Evolutionary conservation across 371 early-diverging fungal genomes (phyloP), one percentile per base, ranked within the genome.

Genomic region (Mucor racemosus): DNA sequence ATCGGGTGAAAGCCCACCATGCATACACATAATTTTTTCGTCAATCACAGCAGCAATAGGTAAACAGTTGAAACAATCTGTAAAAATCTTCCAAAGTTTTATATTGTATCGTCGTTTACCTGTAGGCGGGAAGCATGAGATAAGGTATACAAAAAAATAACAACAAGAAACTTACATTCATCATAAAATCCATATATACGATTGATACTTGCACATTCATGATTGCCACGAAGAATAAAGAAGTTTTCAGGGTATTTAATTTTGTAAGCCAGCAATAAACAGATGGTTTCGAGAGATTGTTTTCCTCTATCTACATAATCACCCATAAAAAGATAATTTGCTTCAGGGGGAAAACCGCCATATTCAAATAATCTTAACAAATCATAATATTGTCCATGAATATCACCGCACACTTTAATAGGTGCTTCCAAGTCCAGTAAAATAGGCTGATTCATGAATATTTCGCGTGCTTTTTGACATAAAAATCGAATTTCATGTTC

Each of bases 121-220:
- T 61, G 21, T 31, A 26, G 26, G 26, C 3, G 26, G 26, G 26
- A 7, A 50, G 17, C 21, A 13, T 26, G 64, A 64, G 19, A 19
- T 40, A 11, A 42, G 88, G 72, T 94, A 94, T 4, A 93, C 92
- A 74, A 96, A 96, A 26, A 33, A 38, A 14, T 13, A 46, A 4
- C 0, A 6, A 58, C 9, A 35, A 68, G 1, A 33, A 19, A 63
- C 64, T 54, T 65, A 79, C 97, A 97, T 84, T 99, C 99, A 76
- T 99, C 99, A 78, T 97, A 99, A 82, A 99, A 99, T 4, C 99
- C 99, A 75, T 99, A 99, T 50, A 99, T 94, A 66, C 93, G 90
- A 80, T 97, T 97, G 76, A 97, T 94, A 76, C 90, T 88, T 26
- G 95, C 94, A 75, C 93, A 91, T 79, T 98, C 98, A 80, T 97